These are phyloP conservation scores for Neobulgaria alba DNA, from an alignment of 2,329 filamentous ascomycete genomes.

Conservation along the genomic window DNA sequence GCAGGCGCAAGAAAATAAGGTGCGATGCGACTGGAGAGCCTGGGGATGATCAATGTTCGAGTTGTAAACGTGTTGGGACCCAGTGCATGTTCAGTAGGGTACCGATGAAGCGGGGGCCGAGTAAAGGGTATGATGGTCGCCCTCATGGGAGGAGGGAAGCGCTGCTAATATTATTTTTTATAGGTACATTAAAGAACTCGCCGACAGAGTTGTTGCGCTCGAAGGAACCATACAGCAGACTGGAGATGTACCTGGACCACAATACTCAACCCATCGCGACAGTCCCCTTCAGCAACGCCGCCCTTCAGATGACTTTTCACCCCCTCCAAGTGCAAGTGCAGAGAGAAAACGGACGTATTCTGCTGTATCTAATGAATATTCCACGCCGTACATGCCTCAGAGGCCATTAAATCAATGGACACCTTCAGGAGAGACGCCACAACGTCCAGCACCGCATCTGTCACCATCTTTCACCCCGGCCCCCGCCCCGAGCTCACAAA, in stretches of 20 bases:
- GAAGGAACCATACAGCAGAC: slow-evolving; percentile 62
- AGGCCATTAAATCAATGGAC: slow-evolving; percentile 18
- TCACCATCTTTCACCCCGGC: slow-evolving; percentile 10
- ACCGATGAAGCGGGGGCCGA: slow-evolving; percentile 80
- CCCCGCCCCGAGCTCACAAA: slow-evolving; percentile 10
- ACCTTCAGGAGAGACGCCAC: slow-evolving; percentile 16
- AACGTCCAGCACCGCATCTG: slow-evolving; percentile 16
- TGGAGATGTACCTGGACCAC: slow-evolving; percentile 34
- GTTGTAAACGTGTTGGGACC: slow-evolving; percentile 69
- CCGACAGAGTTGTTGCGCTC: slow-evolving; percentile 73
- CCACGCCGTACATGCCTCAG: slow-evolving; percentile 32
- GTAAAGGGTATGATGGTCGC: slow-evolving; percentile 58
- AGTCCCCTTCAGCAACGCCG: slow-evolving; percentile 32
- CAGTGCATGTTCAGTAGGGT: slow-evolving; percentile 78
- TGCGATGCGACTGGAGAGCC: slow-evolving; percentile 74
- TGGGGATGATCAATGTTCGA: slow-evolving; percentile 67
- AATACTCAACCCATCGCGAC: slow-evolving; percentile 33
- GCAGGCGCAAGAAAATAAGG: slow-evolving; percentile 80
- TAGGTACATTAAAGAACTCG: slow-evolving; percentile 86
- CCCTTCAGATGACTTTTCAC: slow-evolving; percentile 43
- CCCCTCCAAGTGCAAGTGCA: slow-evolving; percentile 35
- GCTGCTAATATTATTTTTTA: slow-evolving; percentile 1
- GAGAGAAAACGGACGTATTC: slow-evolving; percentile 41
- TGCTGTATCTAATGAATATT: slow-evolving; percentile 37
- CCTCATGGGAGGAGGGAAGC: background rate